Evolutionary conservation across 179 eudicot species (phyloP), one percentile per base, ranked within the genome.

Genomic region (Spinacia oleracea): DNA sequence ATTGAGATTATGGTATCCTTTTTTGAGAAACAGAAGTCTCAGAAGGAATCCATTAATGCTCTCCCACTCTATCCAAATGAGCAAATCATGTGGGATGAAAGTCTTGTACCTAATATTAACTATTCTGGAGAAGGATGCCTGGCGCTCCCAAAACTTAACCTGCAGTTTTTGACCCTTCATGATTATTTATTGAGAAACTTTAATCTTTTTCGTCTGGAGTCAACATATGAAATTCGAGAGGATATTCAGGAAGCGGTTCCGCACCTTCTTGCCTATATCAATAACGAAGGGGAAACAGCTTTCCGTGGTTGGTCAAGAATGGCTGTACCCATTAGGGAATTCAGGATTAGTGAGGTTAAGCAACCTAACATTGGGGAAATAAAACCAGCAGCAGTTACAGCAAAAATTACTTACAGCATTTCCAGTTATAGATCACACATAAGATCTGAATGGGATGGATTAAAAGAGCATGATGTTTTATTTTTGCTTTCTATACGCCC

Each of bases 291-390:
- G 18, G 96, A 93, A 75, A 82, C 98, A 78, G 93, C 97, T 84
- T 95, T 95, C 78, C 98, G 98, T 86, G 98, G 98, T 80, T 95
- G 98, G 98, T 95, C 98, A 55, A 91, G 98, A 90, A 95, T 95
- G 98, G 98, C 90, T 80, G 98, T 95, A 67, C 98, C 98, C 59
- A 86, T 95, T 67, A 90, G 80, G 82, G 89, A 91, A 77, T 91
- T 91, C 69, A 95, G 76, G 85, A 90, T 95, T 65, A 79, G 83
- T n/a, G 92, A 93, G 84, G 98, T 95, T 67, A 95, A 95, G 81
- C 98, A 95, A 80, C 98, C 98, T 79, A 95, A 95, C 76, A 95
- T 95, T 81, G 98, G 98, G 70, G 98, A 95, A 81, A 97, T 91
- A 32, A 95, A 95, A 84, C 98, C 98, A 62, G 88, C 98, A 80